Evolutionary conservation across 768 basidiomycete genomes (phyloP).

Genomic region (Lentinula sp.): DNA sequence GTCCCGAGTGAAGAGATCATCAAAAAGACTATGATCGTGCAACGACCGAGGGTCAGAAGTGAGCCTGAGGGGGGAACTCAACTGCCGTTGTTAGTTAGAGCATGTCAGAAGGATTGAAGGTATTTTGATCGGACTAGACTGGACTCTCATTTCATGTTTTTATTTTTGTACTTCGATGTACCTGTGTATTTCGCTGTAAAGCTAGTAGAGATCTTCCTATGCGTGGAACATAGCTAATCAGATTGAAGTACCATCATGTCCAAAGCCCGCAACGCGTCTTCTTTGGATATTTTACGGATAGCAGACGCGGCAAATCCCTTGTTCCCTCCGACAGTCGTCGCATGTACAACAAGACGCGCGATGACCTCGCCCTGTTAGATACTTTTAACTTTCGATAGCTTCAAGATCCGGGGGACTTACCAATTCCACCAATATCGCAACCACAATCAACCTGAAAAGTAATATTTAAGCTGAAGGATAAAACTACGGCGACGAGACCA

Average conservation of each 20-base stretch:
- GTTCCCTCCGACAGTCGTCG: conserved; percentile 23
- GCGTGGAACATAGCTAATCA: not conserved
- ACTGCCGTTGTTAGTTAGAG: conserved; percentile 15
- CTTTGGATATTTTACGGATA: conserved; percentile 22
- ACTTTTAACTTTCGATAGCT: not conserved
- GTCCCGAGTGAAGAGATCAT: conserved; percentile 21
- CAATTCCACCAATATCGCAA: conserved; percentile 83
- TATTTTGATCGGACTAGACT: not conserved
- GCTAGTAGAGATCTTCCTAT: too few relatives aligned
- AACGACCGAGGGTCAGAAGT: conserved; percentile 19
- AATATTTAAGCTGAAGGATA: not conserved
- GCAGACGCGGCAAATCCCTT: conserved; percentile 3
- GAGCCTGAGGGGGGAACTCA: conserved; percentile 19
- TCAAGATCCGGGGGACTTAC: conserved; percentile 34
- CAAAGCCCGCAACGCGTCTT: conserved; percentile 33
- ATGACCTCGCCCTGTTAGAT: conserved; percentile 66
- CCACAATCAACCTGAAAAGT: conserved; percentile 72
- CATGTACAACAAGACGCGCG: conserved; percentile 70
- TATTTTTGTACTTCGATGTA: not conserved
- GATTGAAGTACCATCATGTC: conserved; percentile 24
- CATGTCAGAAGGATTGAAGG: not conserved
- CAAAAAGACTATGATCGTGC: conserved; percentile 16
- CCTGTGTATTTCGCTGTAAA: not conserved
- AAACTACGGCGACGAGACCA: conserved; percentile 12
- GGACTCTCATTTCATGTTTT: not conserved